phyloP scores from a whole-genome alignment of 225 moss, liverwort and hornwort species.

The Sphagnum contortum region DNA sequence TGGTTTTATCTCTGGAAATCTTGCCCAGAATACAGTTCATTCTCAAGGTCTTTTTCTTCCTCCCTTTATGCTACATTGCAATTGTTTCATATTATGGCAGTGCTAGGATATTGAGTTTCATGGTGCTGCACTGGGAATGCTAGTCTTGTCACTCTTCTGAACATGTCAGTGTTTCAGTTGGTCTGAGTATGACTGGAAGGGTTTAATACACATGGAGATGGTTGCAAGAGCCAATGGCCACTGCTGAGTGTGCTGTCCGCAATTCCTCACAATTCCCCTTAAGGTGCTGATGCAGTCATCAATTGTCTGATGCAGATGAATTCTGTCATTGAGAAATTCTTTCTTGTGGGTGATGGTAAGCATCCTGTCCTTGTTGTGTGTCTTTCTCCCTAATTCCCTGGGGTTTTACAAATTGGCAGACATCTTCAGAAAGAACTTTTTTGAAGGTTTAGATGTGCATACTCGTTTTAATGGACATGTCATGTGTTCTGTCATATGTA shows the following conservation, averaged over 20 bases:
- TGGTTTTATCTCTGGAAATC: slow-evolving; percentile 83
- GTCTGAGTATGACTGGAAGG: too few relatives aligned
- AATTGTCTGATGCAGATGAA: slow-evolving; percentile 84
- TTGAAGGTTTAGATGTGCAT: too few relatives aligned
- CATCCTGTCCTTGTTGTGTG: slow-evolving; percentile 47
- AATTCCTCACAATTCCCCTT: slow-evolving; percentile 79
- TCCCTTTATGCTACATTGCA: not conserved
- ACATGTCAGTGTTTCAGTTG: too few relatives aligned
- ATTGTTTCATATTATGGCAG: too few relatives aligned
- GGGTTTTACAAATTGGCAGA: too few relatives aligned
- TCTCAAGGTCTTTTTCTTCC: slow-evolving; percentile 48
- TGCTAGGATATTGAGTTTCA: too few relatives aligned
- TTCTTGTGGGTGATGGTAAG: slow-evolving; percentile 27
- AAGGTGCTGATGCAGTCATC: slow-evolving; percentile 74
- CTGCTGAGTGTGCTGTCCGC: slow-evolving; percentile 67
- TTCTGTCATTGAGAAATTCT: slow-evolving; percentile 57
- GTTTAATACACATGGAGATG: slow-evolving; percentile 64
- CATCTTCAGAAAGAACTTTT: too few relatives aligned
- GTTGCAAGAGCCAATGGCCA: slow-evolving; percentile 62
- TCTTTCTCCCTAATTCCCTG: not conserved
- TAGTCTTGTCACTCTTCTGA: too few relatives aligned
- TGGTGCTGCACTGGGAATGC: too few relatives aligned
- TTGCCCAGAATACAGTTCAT: slow-evolving; percentile 86
- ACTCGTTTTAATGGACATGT: too few relatives aligned
- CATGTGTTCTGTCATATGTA: too few relatives aligned